Evolutionary conservation across 1,284 basidiomycete genomes (phyloP), one percentile per base, ranked within the genome.

Genomic region (Leccinum discolor): DNA sequence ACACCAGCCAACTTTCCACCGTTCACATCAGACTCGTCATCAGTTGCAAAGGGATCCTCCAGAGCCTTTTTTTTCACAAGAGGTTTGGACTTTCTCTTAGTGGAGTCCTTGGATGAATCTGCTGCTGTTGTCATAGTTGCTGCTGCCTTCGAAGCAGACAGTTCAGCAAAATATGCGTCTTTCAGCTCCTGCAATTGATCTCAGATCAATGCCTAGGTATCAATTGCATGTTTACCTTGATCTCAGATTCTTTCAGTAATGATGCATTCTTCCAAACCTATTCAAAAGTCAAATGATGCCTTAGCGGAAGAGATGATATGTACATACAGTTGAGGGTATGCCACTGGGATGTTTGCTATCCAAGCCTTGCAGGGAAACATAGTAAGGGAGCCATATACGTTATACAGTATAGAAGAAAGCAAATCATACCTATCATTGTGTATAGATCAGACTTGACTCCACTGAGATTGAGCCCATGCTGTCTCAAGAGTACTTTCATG

Each of bases 271-370:
- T 90, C 88, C 89, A 91, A 47, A 86, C 80, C 90, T 91, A 67
- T 5, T 38, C 62, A 29, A 56, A 52, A 26, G 61, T 66, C 16
- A 60, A 52, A n/a, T 40, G 8, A 52, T 29, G 54, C 16, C 18
- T 21, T 38, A 29, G 29, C 65, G 52, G 6, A 54, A 29, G 40
- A 47, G 64, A 63, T 26, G 70, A 76, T 35, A 2, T 5, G 1
- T n/a, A 65, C 67, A 65, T 67, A 90, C 90, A 67, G 90, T 91
- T 38, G 90, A 88, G 54, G 81, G 84, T 61, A 92, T 83, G 2
- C 90, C 88, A 74, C 88, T 90, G 2, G 86, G 74, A 71, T 92
- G 90, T 71, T 92, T 92, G 76, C 89, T 91, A 69, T 91, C 88
- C 63, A 92, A 77, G 5, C 88, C 89, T 89, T 64, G 14, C 47